phyloP scores from a whole-genome alignment of 2,329 filamentous ascomycete species.

The Fusarium pseudograminearum region DNA sequence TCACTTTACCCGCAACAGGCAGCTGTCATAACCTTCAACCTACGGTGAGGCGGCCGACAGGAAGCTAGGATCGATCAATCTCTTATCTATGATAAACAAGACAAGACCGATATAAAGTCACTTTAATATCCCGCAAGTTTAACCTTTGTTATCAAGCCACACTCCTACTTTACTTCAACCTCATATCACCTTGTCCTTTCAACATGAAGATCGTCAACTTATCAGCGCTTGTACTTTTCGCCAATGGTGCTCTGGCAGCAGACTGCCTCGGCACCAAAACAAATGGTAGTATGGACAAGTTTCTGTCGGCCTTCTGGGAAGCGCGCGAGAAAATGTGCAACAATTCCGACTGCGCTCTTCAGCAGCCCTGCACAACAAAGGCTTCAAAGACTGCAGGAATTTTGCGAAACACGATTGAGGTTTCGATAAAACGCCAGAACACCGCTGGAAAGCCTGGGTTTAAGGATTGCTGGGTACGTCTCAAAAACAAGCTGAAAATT shows the following conservation, averaged over 20 bases:
- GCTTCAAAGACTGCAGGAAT: not conserved
- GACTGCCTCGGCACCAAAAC: not conserved
- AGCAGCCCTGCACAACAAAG: not conserved
- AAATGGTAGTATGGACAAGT: not conserved
- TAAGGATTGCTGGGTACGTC: not conserved
- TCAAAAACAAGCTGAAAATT: not conserved
- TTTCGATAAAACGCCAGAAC: not conserved
- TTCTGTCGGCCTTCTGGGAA: not conserved
- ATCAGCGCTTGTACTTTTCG: not conserved
- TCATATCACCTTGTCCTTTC: not conserved
- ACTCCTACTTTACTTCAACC: not conserved
- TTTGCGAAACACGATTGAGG: not conserved
- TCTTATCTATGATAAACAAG: not conserved
- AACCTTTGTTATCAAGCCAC: not conserved
- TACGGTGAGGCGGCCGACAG: not conserved
- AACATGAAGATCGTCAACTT: slow-evolving; percentile 1
- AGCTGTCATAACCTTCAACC: not conserved
- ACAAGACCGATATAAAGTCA: not conserved
- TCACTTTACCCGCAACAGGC: not conserved
- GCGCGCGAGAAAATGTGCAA: not conserved
- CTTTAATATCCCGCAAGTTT: not conserved
- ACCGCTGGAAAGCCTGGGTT: not conserved
- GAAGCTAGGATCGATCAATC: accelerated
- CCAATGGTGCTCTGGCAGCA: not conserved
- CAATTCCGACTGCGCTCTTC: not conserved